Evolutionary conservation across 306 rosid genomes (phyloP), one percentile per base, ranked within the genome.

Genomic region (Datisca glomerata): DNA sequence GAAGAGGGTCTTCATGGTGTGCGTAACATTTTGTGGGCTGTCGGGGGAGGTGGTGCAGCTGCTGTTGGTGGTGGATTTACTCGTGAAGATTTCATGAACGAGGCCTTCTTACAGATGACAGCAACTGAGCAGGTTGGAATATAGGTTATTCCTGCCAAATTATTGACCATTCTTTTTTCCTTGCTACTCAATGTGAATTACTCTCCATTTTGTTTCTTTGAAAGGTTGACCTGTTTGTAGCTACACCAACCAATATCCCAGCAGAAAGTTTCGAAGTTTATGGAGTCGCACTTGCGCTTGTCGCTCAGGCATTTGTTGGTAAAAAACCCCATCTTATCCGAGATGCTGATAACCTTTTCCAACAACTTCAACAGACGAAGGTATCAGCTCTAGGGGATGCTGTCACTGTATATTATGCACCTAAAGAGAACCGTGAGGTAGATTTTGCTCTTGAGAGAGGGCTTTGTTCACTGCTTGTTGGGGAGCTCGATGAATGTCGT

Each of bases 31-130:
- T 50, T 89, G 63, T 89, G 95, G 95, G 74, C 93, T 12, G 95
- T 84, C 61, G 98, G 98, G 50, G 95, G 95, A 55, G 98, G 98
- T 4, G 98, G 98, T 22, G 98, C 98, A 29, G 94, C 87, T 47
- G 91, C 93, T 15, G 65, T 84, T 50, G 93, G 83, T 47, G 98
- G 95, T 47, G 89, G 95, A 47, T 84, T 72, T 66, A 74, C 86
- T 13, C 95, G 91, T 24, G 98, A 89, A 63, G 79, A 72, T 58
- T 89, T 80, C 60, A 67, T 80, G 95, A 84, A 80, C 32, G 81
- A 72, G 70, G 86, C 84, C 19, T 84, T 83, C 57, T 56, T 66
- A 54, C 86, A 59, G 20, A 89, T 89, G 98, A 80, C 93, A 22
- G 94, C 95, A 31, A 55, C 85, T 53, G 98, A 89, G 69, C 98